These are phyloP conservation scores for Pyrus bretschneideri DNA, from an alignment of 306 rosid genomes.

Conservation along the genomic window DNA sequence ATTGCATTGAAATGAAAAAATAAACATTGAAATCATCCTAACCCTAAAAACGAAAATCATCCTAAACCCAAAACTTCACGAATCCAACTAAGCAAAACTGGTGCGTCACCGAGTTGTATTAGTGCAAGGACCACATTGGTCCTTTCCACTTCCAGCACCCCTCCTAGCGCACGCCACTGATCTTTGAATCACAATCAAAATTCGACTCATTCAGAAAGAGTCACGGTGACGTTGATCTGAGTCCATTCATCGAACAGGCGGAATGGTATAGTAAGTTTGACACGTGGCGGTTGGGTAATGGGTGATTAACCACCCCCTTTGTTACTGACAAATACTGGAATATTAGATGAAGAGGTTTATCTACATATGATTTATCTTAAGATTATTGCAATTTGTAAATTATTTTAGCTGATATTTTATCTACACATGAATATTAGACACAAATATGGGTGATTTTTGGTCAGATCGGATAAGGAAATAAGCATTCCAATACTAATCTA, in stretches of 20 bases:
- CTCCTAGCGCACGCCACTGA: not conserved
- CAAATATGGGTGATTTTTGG: too few species aligned
- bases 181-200: not conserved
- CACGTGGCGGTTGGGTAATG: not conserved
- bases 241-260: not conserved
- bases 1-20: too few species aligned
- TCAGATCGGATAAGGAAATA: too few species aligned
- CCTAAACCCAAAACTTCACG: not conserved
- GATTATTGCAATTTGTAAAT: not conserved
- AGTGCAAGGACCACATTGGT: not conserved
- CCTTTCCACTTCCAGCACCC: not conserved
- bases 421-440: too few species aligned
- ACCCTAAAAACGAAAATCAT: too few species aligned
- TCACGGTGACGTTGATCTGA: not conserved
- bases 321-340: not conserved
- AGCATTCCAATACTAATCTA: too few species aligned
- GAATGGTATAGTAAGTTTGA: too few species aligned
- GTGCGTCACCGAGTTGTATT: not conserved
- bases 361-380: not conserved
- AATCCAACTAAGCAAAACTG: not conserved
- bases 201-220: not conserved
- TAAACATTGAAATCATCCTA: too few species aligned
- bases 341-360: not conserved
- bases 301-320: too few species aligned
- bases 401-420: too few species aligned